Conservation (phyloP, 257 asterid genomes). For the Primulina eburnea region DNA sequence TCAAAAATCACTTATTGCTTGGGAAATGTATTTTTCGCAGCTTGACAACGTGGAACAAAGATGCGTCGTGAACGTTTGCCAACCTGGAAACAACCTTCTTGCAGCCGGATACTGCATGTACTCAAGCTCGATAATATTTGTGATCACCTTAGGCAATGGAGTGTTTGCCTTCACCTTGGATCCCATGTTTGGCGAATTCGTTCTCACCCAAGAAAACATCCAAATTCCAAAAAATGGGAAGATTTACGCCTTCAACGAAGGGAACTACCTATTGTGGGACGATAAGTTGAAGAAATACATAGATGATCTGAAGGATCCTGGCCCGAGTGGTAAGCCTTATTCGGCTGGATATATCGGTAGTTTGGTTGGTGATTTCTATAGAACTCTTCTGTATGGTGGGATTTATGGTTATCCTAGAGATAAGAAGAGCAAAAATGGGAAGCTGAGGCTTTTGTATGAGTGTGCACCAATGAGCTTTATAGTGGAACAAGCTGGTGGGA, state of each 20-base stretch:
- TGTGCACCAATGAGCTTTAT: slow-evolving; percentile 97
- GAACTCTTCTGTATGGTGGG: slow-evolving; percentile 82
- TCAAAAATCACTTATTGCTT: not conserved
- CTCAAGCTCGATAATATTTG: slow-evolving; percentile 85
- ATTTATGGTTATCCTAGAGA: slow-evolving; percentile 87
- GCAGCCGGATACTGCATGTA: slow-evolving; percentile 98
- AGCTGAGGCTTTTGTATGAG: slow-evolving; percentile 86
- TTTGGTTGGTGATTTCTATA: slow-evolving; percentile 86
- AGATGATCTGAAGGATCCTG: slow-evolving; percentile 87
- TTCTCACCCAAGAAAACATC: slow-evolving; percentile 65
- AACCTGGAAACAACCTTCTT: slow-evolving; percentile 81
- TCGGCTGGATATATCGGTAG: slow-evolving; percentile 88
- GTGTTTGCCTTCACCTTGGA: slow-evolving; percentile 79
- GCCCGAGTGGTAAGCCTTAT: slow-evolving; percentile 88
- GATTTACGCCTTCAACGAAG: slow-evolving; percentile 83
- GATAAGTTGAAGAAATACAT: slow-evolving; percentile 80
- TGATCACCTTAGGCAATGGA: slow-evolving; percentile 70
- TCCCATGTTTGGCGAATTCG: slow-evolving; percentile 92
- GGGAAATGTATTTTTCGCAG: slow-evolving; percentile 33
- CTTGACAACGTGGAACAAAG: slow-evolving; percentile 49
- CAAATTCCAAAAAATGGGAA: slow-evolving; percentile 83
- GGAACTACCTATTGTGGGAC: slow-evolving; percentile 91
- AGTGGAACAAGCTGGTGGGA: slow-evolving; percentile 97
- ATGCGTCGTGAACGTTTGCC: slow-evolving; percentile 86
- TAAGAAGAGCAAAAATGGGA: slow-evolving; percentile 82